Percentiles rank a stretch among this genome's conserved stretches.
phyloP scores from a whole-genome alignment of 2,329 filamentous ascomycete genomes.

The Epichloe festucae region DNA sequence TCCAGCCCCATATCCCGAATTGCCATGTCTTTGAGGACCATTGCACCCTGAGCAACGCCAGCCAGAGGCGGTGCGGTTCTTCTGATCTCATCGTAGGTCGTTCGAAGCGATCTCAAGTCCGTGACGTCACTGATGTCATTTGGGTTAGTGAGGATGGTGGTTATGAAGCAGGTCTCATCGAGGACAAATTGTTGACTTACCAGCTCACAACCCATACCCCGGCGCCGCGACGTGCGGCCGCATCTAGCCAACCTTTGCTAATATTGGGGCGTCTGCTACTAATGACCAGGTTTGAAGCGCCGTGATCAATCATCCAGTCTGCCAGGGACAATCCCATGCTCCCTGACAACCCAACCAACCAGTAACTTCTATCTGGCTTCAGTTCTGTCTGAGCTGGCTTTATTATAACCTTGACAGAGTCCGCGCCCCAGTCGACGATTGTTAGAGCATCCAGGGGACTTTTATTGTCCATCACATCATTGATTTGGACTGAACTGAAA shows the following conservation, averaged over 20 bases:
- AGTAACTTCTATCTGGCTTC: conserved; percentile 11
- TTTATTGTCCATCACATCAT: not conserved
- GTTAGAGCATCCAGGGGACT: not conserved
- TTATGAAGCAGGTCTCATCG: too few relatives aligned
- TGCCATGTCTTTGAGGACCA: conserved; percentile 27
- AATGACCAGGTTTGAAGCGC: conserved; percentile 7
- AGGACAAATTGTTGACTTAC: not conserved
- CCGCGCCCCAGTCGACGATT: not conserved
- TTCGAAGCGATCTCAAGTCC: conserved; percentile 1
- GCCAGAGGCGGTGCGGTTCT: conserved; percentile 20
- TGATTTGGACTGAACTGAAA: not conserved
- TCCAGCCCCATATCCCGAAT: conserved; percentile 17
- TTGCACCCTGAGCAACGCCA: conserved; percentile 30
- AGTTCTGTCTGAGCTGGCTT: conserved; percentile 8
- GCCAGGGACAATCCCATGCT: conserved; percentile 22
- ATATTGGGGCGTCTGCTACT: not conserved
- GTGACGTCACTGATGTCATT: conserved; percentile 4
- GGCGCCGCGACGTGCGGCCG: not conserved
- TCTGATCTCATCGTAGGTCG: conserved; percentile 8
- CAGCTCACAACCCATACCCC: not conserved
- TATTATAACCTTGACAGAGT: conserved; percentile 7
- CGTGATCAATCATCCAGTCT: conserved; percentile 22
- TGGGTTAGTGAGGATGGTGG: too few relatives aligned
- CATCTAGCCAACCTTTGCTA: not conserved
- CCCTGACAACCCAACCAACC: conserved; percentile 19